Base-by-base conservation (phyloP, 805 yeast genomes). In the Saccharomycopsis selenospora region DNA sequence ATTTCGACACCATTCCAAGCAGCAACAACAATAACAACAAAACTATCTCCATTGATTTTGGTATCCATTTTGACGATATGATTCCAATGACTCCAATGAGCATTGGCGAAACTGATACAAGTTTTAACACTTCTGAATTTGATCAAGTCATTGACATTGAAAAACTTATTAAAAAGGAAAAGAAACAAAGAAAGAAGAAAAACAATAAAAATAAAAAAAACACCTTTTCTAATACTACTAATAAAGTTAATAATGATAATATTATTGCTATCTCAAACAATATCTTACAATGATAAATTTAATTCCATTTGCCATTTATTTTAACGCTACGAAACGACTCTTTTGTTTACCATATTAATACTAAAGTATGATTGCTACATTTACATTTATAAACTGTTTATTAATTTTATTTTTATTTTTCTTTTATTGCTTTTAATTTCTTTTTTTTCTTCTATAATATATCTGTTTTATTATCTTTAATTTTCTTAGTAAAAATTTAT, bases 71-170 rank as follows among this genome's bases (percentile, higher is more conserved):
- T 20, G 18, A 33, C 38, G 5, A 33, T 7, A 33, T 33, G 38
- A 33, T 50, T 13, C 50, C 50, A 22, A 30, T 46, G 18, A 30
- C 46, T 18, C 53, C 47, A 10, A 28, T 30, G 6, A 40, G 36
- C 22, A 29, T 52, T n/a, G 50, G 49, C 3, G 50, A 40, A 8
- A 43, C 22, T 18, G 55, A 52, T 29, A 53, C 55, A 7, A n/a
- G 29, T 7, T 52, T 44, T 42, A 20, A 40, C 14, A 23, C 36
- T 24, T 20, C 41, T 10, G 43, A 48, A 14, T 52, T 27, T 27
- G 55, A 52, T 29, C 36, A 46, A 7, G 46, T 46, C 20, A 52
- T 52, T 23, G 55, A 52, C 24, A 40, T 52, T 40, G 40, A 49
- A 18, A 25, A 40, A 27, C 25, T 52, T 6, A 11, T 51, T 11